A percentile compares a stretch with the other conserved stretches of the same genome.
Evolutionary conservation across 768 basidiomycete species (phyloP).

Genomic region (Agrocybe praecox): DNA sequence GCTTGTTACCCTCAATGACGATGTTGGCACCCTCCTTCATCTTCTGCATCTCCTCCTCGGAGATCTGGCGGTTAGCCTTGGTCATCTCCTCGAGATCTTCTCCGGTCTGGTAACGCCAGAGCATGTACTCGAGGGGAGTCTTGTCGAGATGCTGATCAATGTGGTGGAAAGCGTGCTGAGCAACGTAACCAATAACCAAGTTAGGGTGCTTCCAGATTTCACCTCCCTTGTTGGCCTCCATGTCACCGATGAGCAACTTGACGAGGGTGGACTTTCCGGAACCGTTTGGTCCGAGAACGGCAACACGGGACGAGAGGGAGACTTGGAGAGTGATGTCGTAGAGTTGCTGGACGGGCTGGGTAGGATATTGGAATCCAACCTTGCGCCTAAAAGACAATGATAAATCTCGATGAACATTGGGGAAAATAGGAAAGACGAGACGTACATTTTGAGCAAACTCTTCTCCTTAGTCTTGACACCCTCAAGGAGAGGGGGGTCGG

Average conservation of each 20-base stretch:
- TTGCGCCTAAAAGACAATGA: constrained; percentile 53
- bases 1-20: constrained; percentile 92
- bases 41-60: constrained; percentile 87
- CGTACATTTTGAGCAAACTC: constrained; percentile 88
- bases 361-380: constrained; percentile 96
- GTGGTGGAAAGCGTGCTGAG: constrained; percentile 99
- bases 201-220: constrained; percentile 99
- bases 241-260: constrained; percentile 95
- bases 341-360: constrained; percentile 83
- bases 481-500: constrained; percentile 94
- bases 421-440: not conserved
- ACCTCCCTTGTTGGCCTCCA: constrained; percentile 95
- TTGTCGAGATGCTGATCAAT: constrained; percentile 98
- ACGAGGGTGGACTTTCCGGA: constrained; percentile 98
- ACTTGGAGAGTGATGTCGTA: constrained; percentile 96
- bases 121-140: constrained; percentile 98
- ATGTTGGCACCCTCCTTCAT: constrained; percentile 94
- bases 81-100: constrained; percentile 97
- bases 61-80: constrained; percentile 88
- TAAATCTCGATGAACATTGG: constrained; percentile 1
- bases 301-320: constrained; percentile 97
- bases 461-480: constrained; percentile 99
- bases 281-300: constrained; percentile 97
- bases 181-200: constrained; percentile 98
- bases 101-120: constrained; percentile 99